Percentiles rank a stretch among this genome's conserved stretches.
Evolutionary conservation across 2,329 filamentous ascomycete species (phyloP).

Genomic region (Cercospora nicotianae): DNA sequence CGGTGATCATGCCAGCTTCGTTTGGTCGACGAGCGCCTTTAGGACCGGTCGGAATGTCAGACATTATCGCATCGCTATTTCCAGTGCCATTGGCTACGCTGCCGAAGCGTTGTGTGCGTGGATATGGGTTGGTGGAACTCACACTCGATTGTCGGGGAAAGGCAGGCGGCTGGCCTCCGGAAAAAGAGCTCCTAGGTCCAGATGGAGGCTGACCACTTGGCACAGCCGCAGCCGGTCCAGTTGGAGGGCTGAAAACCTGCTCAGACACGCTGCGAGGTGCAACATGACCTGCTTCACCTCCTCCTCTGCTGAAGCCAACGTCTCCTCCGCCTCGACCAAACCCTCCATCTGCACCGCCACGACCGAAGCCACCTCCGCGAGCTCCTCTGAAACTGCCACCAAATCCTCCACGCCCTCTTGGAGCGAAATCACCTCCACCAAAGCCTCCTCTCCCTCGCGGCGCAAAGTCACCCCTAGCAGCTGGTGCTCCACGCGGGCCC

Average conservation of each 20-base stretch:
- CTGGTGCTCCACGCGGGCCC: conserved; percentile 37
- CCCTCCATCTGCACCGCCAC: conserved; percentile 17
- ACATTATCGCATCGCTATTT: conserved; percentile 27
- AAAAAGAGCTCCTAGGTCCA: conserved; percentile 37
- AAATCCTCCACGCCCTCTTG: conserved; percentile 31
- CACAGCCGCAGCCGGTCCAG: conserved; percentile 17
- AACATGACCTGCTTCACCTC: conserved; percentile 16
- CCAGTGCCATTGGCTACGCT: conserved; percentile 25
- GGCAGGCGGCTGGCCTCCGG: conserved; percentile 24
- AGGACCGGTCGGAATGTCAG: conserved; percentile 32
- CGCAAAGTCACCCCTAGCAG: conserved; percentile 40
- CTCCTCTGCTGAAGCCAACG: conserved; percentile 13
- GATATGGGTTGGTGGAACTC: conserved; percentile 49
- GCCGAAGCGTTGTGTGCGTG: conserved; percentile 48
- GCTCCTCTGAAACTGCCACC: conserved; percentile 40
- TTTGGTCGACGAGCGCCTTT: conserved; percentile 30
- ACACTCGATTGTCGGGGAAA: conserved; percentile 46
- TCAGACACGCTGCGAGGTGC: conserved; percentile 15
- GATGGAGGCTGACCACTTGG: conserved; percentile 33
- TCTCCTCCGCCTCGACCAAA: conserved; percentile 11
- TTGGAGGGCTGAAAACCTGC: conserved; percentile 18
- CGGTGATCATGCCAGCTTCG: conserved; percentile 18
- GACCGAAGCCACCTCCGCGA: conserved; percentile 30
- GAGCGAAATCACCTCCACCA: conserved; percentile 31
- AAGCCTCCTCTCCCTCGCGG: conserved; percentile 44